Evolutionary conservation across 2,329 filamentous ascomycete genomes (phyloP).

Genomic region (Raffaelea albimanens): DNA sequence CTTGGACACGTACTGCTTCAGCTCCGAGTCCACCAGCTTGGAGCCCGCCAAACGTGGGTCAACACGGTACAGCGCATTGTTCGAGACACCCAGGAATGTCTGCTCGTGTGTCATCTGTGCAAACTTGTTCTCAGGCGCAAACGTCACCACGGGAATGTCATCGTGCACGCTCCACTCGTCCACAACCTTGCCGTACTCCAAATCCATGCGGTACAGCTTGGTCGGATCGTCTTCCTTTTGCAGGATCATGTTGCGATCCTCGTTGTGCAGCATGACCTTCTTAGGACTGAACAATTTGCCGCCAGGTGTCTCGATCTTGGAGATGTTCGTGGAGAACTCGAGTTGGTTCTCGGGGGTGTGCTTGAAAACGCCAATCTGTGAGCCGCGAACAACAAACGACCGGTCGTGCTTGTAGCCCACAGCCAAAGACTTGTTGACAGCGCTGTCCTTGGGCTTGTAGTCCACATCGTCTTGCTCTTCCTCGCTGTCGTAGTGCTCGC

Average conservation of each 20-base stretch:
- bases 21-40: constrained; percentile 84
- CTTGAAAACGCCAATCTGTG: constrained; percentile 98
- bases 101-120: constrained; percentile 93
- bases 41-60: constrained; percentile 83
- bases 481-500: constrained; percentile 49
- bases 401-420: constrained; percentile 96
- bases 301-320: constrained; percentile 80
- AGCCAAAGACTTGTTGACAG: constrained; percentile 87
- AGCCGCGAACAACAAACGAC: constrained; percentile 92
- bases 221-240: constrained; percentile 79
- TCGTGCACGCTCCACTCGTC: constrained; percentile 99
- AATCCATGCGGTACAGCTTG: constrained; percentile 91
- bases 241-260: constrained; percentile 81
- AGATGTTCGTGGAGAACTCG: constrained; percentile 95
- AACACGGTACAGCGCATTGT: constrained; percentile 86
- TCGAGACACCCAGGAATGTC: constrained; percentile 87
- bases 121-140: constrained; percentile 95
- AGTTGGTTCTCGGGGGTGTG: constrained; percentile 87
- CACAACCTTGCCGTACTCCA: constrained; percentile 95
- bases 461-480: constrained; percentile 74
- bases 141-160: constrained; percentile 84
- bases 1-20: constrained; percentile 95
- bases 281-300: constrained; percentile 87
- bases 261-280: constrained; percentile 92
- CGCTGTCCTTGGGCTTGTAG: constrained; percentile 54